Base-by-base conservation (phyloP, 2,329 filamentous ascomycete genomes). In the Pseudogymnoascus pannorum region DNA sequence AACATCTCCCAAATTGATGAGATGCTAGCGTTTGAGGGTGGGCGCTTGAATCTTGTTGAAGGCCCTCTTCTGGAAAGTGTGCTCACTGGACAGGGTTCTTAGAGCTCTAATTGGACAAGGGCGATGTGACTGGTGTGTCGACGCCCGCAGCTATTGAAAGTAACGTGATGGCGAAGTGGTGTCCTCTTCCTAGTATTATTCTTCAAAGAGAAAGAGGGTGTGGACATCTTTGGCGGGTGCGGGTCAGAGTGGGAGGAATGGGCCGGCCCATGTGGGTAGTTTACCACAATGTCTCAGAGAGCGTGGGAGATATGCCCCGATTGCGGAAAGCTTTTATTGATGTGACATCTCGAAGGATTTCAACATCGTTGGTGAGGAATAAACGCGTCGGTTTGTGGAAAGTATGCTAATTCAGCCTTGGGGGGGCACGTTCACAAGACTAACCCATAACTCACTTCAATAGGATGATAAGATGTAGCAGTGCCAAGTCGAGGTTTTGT, bases 111-210 rank as follows among this genome's bases (percentile, higher is more conserved):
- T 71, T 71, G 68, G 69, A 18, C 48, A 22, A 16, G 31, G 16
- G 20, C 58, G 20, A 29, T 33, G 38, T 42, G 59, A 59, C 62
- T 62, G 61, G 61, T 61, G 65, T 62, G 36, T 63, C 60, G 40
- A 62, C 40, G 48, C 22, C 66, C 66, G 64, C 68, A 65, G 51
- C 61, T 62, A 60, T 38, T 61, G 58, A 51, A 29, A 60, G 63
- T 71, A 68, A 71, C 69, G 69, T 71, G 69, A 72, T 61, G 62
- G 57, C 60, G 61, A 66, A 63, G 51, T 65, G 69, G 67, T 70
- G 67, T 67, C 57, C 33, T 64, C 22, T 67, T 65, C 67, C 63
- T 59, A 58, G 63, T 60, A 31, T 54, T 18, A 31, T 54, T 33
- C 26, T 54, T 33, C 26, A 33, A 54, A 31, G 48, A 54, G 48